phyloP scores from a whole-genome alignment of 768 basidiomycete species.

The Rhodosporidiobolus sp. region DNA sequence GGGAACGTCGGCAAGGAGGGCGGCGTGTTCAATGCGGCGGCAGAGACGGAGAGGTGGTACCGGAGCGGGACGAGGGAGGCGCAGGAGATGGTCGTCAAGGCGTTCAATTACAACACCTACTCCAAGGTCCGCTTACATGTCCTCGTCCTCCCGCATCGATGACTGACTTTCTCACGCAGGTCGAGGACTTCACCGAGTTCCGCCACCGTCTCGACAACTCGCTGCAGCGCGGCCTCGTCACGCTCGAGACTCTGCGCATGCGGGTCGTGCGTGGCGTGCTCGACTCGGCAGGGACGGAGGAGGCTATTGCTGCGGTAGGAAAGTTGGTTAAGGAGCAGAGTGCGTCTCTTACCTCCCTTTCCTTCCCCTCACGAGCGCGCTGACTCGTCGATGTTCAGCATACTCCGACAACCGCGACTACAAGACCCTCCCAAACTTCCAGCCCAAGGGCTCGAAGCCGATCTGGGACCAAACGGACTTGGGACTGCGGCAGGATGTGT shows the following conservation, averaged over 20 bases:
- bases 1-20: constrained; percentile 75
- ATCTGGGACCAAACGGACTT: constrained; percentile 68
- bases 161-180: constrained; percentile 51
- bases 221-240: constrained; percentile 58
- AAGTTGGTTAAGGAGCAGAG: constrained; percentile 72
- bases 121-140: constrained; percentile 58
- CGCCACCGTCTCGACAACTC: constrained; percentile 79
- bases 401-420: constrained; percentile 80
- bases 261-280: constrained; percentile 70
- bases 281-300: constrained; percentile 57
- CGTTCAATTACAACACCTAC: constrained; percentile 54
- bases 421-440: constrained; percentile 71
- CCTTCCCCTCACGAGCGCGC: background rate
- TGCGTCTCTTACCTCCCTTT: background rate
- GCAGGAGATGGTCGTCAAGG: constrained; percentile 23
- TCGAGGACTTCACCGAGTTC: constrained; percentile 77
- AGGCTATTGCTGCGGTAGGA: constrained; percentile 73
- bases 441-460: constrained; percentile 57
- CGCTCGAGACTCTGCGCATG: constrained; percentile 82
- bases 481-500: constrained; percentile 63
- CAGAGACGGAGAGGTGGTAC: constrained; percentile 5
- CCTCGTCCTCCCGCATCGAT: constrained; percentile 3
- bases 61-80: constrained; percentile 21
- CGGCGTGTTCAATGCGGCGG: constrained; percentile 71
- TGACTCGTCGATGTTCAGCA: background rate